Percentiles rank a stretch among this genome's conserved stretches.
These are phyloP conservation scores for Nakataea oryzae DNA, from an alignment of 2,329 filamentous ascomycete genomes.

Conservation along the genomic window DNA sequence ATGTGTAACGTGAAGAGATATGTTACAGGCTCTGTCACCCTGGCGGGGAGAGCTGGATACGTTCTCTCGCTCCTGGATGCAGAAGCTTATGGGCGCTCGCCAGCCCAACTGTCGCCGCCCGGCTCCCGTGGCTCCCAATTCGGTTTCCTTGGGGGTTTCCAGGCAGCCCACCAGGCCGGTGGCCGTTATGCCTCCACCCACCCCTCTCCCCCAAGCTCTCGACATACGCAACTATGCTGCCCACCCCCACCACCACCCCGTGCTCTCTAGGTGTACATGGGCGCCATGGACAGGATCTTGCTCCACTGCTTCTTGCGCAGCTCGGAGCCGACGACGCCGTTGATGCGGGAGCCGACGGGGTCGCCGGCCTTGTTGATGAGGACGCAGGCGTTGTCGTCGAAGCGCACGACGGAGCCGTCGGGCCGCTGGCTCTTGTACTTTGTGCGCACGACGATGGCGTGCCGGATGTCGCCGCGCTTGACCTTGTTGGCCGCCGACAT, in stretches of 20 bases:
- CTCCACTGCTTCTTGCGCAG: slow-evolving; percentile 91
- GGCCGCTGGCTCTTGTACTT: slow-evolving; percentile 75
- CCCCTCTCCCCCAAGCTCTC: not conserved
- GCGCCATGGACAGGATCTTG: slow-evolving; percentile 93
- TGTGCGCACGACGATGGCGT: slow-evolving; percentile 90
- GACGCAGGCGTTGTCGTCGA: slow-evolving; percentile 97
- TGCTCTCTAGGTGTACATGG: slow-evolving; percentile 43
- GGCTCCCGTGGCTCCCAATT: not conserved
- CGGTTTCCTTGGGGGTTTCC: not conserved
- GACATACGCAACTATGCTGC: not conserved
- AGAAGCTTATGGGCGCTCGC: not conserved
- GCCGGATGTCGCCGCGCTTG: slow-evolving; percentile 88
- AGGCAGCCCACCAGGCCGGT: not conserved
- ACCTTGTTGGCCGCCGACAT: slow-evolving; percentile 80
- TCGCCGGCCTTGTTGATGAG: slow-evolving; percentile 95
- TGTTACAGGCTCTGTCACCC: not conserved
- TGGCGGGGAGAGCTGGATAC: not conserved
- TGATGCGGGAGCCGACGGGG: slow-evolving; percentile 85
- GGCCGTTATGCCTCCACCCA: not conserved
- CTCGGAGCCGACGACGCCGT: slow-evolving; percentile 83
- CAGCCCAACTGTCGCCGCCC: not conserved
- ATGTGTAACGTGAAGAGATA: too few relatives aligned
- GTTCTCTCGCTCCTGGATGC: not conserved
- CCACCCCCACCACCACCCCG: too few relatives aligned
- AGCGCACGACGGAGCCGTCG: slow-evolving; percentile 83